These are phyloP conservation scores for Linaria vulgaris DNA, from an alignment of 257 asterid genomes.

Conservation along the genomic window DNA sequence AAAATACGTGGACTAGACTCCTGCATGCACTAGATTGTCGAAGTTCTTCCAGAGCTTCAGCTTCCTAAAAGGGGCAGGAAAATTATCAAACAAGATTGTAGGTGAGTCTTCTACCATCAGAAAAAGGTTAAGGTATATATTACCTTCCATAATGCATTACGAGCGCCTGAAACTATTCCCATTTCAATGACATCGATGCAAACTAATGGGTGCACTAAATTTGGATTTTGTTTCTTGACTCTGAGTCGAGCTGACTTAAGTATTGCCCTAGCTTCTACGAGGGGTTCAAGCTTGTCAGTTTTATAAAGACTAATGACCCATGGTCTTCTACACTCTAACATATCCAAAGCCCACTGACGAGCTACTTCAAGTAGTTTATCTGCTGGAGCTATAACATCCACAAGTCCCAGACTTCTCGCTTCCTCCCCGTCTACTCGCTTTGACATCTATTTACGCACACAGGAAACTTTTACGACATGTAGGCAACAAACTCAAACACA, in stretches of 20 bases:
- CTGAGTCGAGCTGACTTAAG: conserved; percentile 42
- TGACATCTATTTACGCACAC: conserved; percentile 44
- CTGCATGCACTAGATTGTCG: conserved; percentile 56
- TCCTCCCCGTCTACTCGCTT: conserved; percentile 51
- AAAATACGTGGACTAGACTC: conserved; percentile 54
- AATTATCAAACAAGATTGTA: conserved; percentile 18
- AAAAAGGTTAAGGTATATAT: neutral
- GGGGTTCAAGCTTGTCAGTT: conserved; percentile 51
- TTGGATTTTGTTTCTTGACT: conserved; percentile 41
- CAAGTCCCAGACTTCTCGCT: conserved; percentile 45
- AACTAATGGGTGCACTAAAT: conserved; percentile 40
- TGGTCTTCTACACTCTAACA: conserved; percentile 43
- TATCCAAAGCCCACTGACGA: conserved; percentile 58
- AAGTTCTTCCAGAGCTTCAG: conserved; percentile 52
- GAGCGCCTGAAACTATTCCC: conserved; percentile 54
- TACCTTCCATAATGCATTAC: conserved; percentile 50
- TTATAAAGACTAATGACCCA: conserved; percentile 45
- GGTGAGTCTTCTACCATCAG: conserved; percentile 6
- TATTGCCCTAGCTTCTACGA: conserved; percentile 46
- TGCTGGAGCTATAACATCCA: conserved; percentile 55
- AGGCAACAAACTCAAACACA: conserved; percentile 12
- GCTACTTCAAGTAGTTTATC: conserved; percentile 48
- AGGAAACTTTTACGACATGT: conserved; percentile 12
- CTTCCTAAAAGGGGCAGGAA: conserved; percentile 42
- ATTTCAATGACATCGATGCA: conserved; percentile 59